Base-by-base conservation (phyloP, 2,329 filamentous ascomycete genomes). In the Celoporthe dispersa region DNA sequence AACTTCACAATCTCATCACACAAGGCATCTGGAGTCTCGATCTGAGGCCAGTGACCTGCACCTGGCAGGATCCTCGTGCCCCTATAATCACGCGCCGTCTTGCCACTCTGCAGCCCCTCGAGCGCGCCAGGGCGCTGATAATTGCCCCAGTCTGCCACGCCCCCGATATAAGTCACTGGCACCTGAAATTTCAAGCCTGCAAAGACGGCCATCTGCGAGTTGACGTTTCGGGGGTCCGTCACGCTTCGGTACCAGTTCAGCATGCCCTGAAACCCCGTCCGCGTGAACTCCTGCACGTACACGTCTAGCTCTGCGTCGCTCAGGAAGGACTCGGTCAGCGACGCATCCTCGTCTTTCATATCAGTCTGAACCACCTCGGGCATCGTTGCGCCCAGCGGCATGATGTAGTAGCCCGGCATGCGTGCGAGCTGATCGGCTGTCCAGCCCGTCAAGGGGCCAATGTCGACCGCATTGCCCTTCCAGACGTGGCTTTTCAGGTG, bases 401-500 rank as follows among this genome's bases (percentile, higher is more conserved):
- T 90, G 74, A 92, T 84, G 79, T 92, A 92, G 81, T 92, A 92
- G 66, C 87, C 82, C 0, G 90, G 90, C 82, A 92, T 84, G 70
- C 86, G 82, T 1, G 83, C 83, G 1, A 92, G 76, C 60, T 89
- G 85, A 16, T 80, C 76, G 0, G 89, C 89, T 1, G 79, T 84
- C 88, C 88, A 91, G 2, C 78, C 81, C 16, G 80, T 73, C 6
- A 92, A 80, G 0, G 87, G 83, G 39, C 81, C 80, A 0, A 90
- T 88, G 1, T 83, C 75, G 74, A 89, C 89, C 19, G 16, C 25
- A 5, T 82, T 80, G 5, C 78, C 75, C 2, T 59, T 48, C 87
- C 87, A 91, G 68, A 86, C 85, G 7, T 86, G 89, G 67, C 87
- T 89, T 76, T 92, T 92, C 63, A 92, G 82, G 75, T 92, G 86